Evolutionary conservation across 2,329 filamentous ascomycete species (phyloP).

Genomic region (Graphiopsis chlorocephala): DNA sequence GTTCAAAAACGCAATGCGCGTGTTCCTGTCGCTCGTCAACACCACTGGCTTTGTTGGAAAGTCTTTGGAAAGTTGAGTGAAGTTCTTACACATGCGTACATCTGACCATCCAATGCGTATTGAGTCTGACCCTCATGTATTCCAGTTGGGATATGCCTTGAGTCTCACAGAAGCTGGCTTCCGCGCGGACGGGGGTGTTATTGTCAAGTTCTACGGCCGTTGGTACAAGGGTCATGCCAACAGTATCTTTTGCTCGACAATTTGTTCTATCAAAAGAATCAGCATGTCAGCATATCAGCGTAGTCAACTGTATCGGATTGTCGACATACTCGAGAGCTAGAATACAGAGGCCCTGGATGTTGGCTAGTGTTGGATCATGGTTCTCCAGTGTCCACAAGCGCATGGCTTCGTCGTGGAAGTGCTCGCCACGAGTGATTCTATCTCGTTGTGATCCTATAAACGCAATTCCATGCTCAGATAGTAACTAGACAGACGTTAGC

Average conservation of each 20-base stretch:
- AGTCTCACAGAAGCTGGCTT: background rate
- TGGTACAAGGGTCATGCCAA: constrained; percentile 15
- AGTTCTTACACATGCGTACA: constrained; percentile 14
- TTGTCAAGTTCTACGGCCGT: constrained; percentile 12
- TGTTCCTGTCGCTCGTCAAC: background rate
- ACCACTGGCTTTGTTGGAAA: background rate
- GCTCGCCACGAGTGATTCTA: constrained; percentile 16
- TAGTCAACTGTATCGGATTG: background rate
- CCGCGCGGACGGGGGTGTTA: background rate
- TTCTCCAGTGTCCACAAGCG: constrained; percentile 15
- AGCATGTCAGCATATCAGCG: background rate
- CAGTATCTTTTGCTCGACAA: constrained; percentile 18
- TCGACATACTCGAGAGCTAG: constrained; percentile 16
- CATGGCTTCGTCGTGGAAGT: constrained; percentile 20
- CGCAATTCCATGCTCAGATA: constrained; percentile 16
- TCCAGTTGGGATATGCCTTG: background rate
- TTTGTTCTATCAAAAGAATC: constrained; percentile 8
- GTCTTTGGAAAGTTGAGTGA: background rate
- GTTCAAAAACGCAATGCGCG: background rate
- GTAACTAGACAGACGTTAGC: constrained; percentile 1
- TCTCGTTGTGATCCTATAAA: constrained; percentile 7
- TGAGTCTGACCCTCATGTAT: constrained; percentile 12
- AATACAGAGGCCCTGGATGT: constrained; percentile 18
- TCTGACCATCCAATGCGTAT: constrained; percentile 16
- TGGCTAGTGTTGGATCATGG: constrained; percentile 12